Evolutionary conservation across 148 eudicot genomes (phyloP), one percentile per base, ranked within the genome.

Genomic region (Spergularia bocconei): DNA sequence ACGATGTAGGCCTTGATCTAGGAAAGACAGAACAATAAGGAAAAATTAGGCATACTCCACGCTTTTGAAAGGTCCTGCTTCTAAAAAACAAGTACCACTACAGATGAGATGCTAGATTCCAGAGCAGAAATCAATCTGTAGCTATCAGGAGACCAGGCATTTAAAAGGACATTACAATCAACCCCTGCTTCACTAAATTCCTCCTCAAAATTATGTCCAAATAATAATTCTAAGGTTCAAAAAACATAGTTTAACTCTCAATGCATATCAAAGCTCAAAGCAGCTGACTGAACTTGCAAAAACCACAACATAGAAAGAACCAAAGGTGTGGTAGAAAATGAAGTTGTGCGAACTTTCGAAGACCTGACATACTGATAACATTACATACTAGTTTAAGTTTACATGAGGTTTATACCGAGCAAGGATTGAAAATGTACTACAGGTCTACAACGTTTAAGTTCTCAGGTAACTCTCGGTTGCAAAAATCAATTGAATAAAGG

Each of bases 301-400:
- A 55, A 14, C 1, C 7, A 15, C 17, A 55, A 15, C 17, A 55
- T 6, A 14, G 17, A 17, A 17, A 58, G 25, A 13, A 16, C 59
- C 21, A 58, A 58, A 4, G 62, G 5, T 19, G 48, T 9, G 6
- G 10, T 44, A 44, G 36, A 29, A 29, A 29, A 29, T 29, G 36
- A 29, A 29, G 36, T 29, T 29, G 4, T 29, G 2, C 36, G 36
- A 29, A 29, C 36, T 29, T 29, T 29, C 4, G 36, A 2, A 29
- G 36, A 3, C 2, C 48, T 44, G 48, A 44, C 13, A 38, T 25
- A 13, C 60, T 29, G 60, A 52, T 59, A 69, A 69, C 52, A 69
- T 53, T 54, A 54, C 72, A 69, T 14, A 53, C 59, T 29, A 29
- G 21, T 69, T 25, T 25, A 54, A 69, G 39, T 17, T 69, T 68